Conservation (phyloP, 1,284 basidiomycete species). For the Puccinia hordei region DNA sequence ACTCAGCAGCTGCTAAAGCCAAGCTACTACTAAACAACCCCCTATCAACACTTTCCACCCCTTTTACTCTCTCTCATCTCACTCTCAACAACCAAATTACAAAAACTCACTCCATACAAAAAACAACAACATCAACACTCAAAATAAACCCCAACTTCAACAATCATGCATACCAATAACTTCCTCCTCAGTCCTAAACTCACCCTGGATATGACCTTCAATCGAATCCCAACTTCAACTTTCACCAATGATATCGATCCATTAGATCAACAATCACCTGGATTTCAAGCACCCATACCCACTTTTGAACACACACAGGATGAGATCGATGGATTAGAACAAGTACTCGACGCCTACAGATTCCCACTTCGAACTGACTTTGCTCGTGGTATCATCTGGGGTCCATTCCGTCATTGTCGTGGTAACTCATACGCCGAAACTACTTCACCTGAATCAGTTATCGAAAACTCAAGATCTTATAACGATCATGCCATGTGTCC, state of each 20-base stretch:
- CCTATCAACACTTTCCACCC: too few relatives aligned
- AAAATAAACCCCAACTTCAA: too few relatives aligned
- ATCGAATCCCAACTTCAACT: not conserved
- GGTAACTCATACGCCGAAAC: not conserved
- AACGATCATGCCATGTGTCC: not conserved
- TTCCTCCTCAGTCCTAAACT: conserved; percentile 7
- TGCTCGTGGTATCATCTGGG: conserved; percentile 16
- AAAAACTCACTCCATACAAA: too few relatives aligned
- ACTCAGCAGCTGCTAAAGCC: too few relatives aligned
- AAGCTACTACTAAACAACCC: too few relatives aligned
- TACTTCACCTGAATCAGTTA: not conserved
- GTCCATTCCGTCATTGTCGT: not conserved
- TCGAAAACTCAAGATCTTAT: not conserved
- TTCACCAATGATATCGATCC: not conserved
- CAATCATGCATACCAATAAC: too few relatives aligned
- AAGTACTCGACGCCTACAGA: not conserved
- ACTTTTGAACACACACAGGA: not conserved
- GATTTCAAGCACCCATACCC: not conserved
- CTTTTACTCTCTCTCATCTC: too few relatives aligned
- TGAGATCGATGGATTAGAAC: not conserved
- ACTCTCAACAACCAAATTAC: too few relatives aligned
- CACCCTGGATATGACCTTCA: conserved; percentile 2
- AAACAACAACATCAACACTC: too few relatives aligned
- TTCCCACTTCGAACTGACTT: conserved; percentile 4
- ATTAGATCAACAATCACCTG: not conserved